Evolutionary conservation across 2,329 filamentous ascomycete genomes (phyloP), one percentile per base, ranked within the genome.

Genomic region (Penicillium sp.): DNA sequence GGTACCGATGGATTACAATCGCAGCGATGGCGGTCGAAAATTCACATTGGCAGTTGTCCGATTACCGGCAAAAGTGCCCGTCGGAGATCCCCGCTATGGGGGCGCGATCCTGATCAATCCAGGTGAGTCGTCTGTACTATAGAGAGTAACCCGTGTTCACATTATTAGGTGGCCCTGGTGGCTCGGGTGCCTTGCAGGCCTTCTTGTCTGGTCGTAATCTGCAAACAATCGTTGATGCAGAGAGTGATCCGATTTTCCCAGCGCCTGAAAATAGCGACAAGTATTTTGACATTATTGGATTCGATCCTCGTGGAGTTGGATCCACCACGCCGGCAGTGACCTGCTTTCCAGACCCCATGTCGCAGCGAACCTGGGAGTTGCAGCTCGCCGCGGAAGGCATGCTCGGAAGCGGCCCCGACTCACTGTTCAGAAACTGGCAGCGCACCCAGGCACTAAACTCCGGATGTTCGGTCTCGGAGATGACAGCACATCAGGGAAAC

Each of bases 51-150:
- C 75, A 3, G 59, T 78, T 8, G 66, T 71, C n/a, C 71, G 70
- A 23, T 62, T 72, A 6, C 73, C 76, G 0, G 75, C 75, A 4
- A 69, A 63, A 39, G 65, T 68, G 6, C 55, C 65, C 5, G 59
- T 67, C 5, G 62, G 68, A 1, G 70, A 77, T 56, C 59, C 67
- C 13, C 64, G 65, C 6, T 74, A 75, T 52, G 72, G 72, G 1
- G 74, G 75, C 3, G 66, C 74, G 1, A 65, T 77, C 22, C 41
- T 78, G 4, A 62, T 75, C 6, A 78, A 78, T 48, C 74, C 75
- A 3, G 65, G 65, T 66, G 34, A 48, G 51, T 46, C 2, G 6
- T 31, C 13, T 58, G 60, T 9, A 3, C 3, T 18, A 3, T 13
- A 8, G 8, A 29, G 8, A 14, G 11, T 9, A 5, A 18, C 16